A percentile compares a stretch with the other conserved stretches of the same genome.
Evolutionary conservation across 169 alveolate species (phyloP).

Genomic region (Amoebophrya sp.): DNA sequence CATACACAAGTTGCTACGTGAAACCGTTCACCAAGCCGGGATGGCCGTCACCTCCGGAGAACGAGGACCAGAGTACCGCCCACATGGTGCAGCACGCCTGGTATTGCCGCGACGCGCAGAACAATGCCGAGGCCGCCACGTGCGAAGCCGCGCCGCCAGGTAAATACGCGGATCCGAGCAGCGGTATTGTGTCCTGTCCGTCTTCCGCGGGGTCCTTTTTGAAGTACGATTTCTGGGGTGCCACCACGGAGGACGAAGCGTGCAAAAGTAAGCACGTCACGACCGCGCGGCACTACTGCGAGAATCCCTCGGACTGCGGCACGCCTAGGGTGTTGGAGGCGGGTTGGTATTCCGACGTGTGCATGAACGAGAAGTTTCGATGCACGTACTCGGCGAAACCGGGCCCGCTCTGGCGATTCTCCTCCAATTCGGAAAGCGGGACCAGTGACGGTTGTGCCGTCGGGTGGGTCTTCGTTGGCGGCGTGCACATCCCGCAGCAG

Average conservation of each 20-base stretch:
- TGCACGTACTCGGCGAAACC: background rate
- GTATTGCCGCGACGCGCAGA: background rate
- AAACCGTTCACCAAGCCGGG: background rate
- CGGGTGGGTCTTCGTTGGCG: background rate
- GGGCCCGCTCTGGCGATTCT: background rate
- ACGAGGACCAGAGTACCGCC: background rate
- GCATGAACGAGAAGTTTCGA: background rate
- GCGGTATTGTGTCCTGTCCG: background rate
- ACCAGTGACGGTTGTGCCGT: background rate
- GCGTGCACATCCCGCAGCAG: background rate
- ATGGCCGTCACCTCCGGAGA: background rate
- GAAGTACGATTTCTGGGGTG: background rate
- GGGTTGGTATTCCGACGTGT: background rate
- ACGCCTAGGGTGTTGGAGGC: background rate
- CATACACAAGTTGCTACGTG: background rate
- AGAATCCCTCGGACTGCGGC: background rate
- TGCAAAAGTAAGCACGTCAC: background rate
- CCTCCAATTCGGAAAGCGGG: background rate
- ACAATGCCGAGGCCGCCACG: background rate
- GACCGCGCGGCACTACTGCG: background rate
- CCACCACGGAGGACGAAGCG: background rate
- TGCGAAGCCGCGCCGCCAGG: background rate
- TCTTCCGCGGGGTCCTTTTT: background rate
- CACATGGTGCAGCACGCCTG: background rate
- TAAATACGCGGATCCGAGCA: background rate